Conservation (phyloP, 805 yeast genomes). For the Sugiyamaella americana region DNA sequence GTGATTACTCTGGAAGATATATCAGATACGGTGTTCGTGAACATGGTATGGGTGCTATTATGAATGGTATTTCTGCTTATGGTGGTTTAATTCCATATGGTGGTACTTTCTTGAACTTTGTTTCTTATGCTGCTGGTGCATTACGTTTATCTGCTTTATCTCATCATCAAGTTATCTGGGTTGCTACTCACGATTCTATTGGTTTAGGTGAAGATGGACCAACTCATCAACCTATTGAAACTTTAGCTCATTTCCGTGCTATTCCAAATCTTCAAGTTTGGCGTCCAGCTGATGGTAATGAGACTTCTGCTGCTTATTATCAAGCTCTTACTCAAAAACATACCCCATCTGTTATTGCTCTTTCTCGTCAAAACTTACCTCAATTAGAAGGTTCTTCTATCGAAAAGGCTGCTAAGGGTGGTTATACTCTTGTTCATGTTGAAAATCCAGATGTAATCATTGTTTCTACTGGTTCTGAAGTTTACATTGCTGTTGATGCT, state of each 20-base stretch:
- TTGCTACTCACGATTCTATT: conserved; percentile 53
- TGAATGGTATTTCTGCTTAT: conserved; percentile 94
- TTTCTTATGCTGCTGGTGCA: conserved; percentile 52
- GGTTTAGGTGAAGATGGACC: conserved; percentile 58
- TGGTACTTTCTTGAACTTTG: conserved; percentile 96
- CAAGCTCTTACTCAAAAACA: conserved; percentile 49
- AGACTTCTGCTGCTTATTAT: conserved; percentile 50
- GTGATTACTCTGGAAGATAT: conserved; percentile 88
- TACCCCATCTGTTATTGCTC: conserved; percentile 68
- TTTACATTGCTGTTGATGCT: conserved; percentile 73
- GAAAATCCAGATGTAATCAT: conserved; percentile 64
- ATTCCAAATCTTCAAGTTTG: conserved; percentile 45
- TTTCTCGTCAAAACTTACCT: conserved; percentile 75
- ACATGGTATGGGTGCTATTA: conserved; percentile 98
- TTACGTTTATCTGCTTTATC: conserved; percentile 45
- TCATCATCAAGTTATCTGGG: conserved; percentile 42
- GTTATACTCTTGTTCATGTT: conserved; percentile 65
- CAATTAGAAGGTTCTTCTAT: conserved; percentile 89
- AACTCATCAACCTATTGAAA: conserved; percentile 52
- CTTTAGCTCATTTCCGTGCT: conserved; percentile 46
- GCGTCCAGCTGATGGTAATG: conserved; percentile 51
- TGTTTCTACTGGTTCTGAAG: conserved; percentile 94
- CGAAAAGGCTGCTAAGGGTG: conserved; percentile 93
- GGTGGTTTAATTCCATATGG: conserved; percentile 85
- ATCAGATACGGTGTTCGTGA: conserved; percentile 98